Evolutionary conservation across 768 basidiomycete genomes (phyloP), one percentile per base, ranked within the genome.

Genomic region (Panellus pusillus): DNA sequence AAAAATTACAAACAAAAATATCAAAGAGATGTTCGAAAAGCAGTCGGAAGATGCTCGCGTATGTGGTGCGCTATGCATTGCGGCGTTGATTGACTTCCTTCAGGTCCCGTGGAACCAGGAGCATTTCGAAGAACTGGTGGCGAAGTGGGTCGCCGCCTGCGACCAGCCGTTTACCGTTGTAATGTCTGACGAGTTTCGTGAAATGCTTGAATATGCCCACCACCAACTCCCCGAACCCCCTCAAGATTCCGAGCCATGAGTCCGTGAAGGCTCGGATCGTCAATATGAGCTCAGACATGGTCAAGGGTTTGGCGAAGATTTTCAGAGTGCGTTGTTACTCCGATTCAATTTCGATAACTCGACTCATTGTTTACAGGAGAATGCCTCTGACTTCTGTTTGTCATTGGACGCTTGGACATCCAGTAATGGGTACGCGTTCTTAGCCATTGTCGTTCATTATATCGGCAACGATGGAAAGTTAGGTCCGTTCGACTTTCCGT

Each of bases 331-430:
- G 17, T 41, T 1, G 7, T n/a, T n/a, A n/a, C n/a, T n/a, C n/a
- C n/a, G n/a, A n/a, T n/a, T n/a, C n/a, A n/a, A 32, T 32, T 7
- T 32, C 31, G 6, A 32, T 32, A 32, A 7, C 31, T 32, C n/a
- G n/a, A n/a, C 31, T 32, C 31, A 32, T 32, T 32, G 12, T 12
- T 7, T 13, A 32, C 31, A 48, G 47, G 47, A 48, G 9, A 48
- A 48, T 24, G 9, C 17, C 1, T 44, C 47, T 6, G 40, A 42
- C 13, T 50, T 50, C 18, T 14, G 11, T 11, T 6, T 71, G 7
- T 70, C 66, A 0, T 55, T 69, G 5, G 65, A 70, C 41, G 54
- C 62, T 17, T 70, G 68, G 68, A 68, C 68, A 0, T 68, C 69
- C 8, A 61, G 53, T 32, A 71, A 71, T 50, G 44, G 62, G 12